A percentile compares a stretch with the other conserved stretches of the same genome.
These are phyloP conservation scores for Coemansia erecta DNA, from an alignment of 192 early-diverging fungal genomes.

Conservation along the genomic window DNA sequence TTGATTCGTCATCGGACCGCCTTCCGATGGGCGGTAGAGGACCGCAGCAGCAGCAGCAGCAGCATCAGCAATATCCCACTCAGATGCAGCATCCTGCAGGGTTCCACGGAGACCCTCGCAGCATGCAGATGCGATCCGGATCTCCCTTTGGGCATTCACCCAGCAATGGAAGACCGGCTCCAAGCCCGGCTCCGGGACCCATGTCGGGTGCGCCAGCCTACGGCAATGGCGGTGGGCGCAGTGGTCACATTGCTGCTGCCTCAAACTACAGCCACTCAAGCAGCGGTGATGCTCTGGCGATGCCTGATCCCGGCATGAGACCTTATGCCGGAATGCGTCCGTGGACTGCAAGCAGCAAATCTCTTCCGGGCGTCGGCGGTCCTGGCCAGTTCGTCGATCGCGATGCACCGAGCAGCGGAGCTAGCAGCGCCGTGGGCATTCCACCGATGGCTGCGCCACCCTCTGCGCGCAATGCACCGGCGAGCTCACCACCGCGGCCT, in stretches of 20 bases:
- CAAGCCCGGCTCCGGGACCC: not conserved
- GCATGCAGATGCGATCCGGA: slow-evolving; percentile 3
- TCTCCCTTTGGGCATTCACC: slow-evolving; percentile 3
- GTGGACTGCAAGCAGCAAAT: slow-evolving; percentile 44
- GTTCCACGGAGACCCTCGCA: slow-evolving; percentile 7
- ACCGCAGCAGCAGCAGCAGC: slow-evolving; percentile 16
- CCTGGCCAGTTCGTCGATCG: slow-evolving; percentile 23
- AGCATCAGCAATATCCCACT: not conserved
- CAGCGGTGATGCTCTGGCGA: slow-evolving; percentile 28
- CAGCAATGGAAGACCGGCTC: not conserved
- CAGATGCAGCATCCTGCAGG: slow-evolving; percentile 2
- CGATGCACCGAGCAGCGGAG: slow-evolving; percentile 37
- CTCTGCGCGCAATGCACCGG: slow-evolving; percentile 17
- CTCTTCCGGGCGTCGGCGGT: slow-evolving; percentile 25
- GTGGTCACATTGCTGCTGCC: not conserved
- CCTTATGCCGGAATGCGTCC: slow-evolving; percentile 29
- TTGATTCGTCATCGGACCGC: slow-evolving; percentile 43
- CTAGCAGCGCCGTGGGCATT: slow-evolving; percentile 39
- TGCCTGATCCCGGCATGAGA: slow-evolving; percentile 6
- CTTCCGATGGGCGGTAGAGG: slow-evolving; percentile 8
- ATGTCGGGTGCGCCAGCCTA: not conserved
- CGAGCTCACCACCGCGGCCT: slow-evolving; percentile 22
- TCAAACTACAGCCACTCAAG: slow-evolving; percentile 27
- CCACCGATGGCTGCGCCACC: slow-evolving; percentile 33
- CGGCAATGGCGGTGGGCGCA: not conserved